phyloP scores from a whole-genome alignment of 345 rosid genomes.

The Camelina sativa region DNA sequence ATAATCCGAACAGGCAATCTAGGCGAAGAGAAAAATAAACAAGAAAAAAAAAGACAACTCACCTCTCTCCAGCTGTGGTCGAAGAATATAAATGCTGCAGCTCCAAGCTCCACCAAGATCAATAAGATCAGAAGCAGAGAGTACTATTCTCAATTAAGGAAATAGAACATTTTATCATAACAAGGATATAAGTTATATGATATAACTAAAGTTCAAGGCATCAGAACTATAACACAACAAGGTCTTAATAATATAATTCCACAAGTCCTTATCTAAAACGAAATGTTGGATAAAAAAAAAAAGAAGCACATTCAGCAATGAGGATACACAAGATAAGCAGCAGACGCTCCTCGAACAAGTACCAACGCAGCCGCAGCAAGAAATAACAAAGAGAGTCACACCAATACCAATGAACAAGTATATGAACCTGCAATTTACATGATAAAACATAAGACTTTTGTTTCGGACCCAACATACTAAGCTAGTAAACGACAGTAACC shows the following conservation, averaged over 20 bases:
- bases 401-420: slow-evolving; percentile 89
- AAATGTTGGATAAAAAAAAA: not conserved
- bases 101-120: slow-evolving; percentile 90
- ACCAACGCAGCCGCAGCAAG: slow-evolving; percentile 94
- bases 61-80: slow-evolving; percentile 91
- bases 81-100: slow-evolving; percentile 88
- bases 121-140: slow-evolving; percentile 71
- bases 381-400: slow-evolving; percentile 73
- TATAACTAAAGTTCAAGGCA: not conserved
- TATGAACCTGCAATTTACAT: slow-evolving; percentile 77
- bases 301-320: slow-evolving; percentile 5
- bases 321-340: slow-evolving; percentile 98
- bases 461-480: not conserved
- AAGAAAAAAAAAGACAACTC: slow-evolving; percentile 36
- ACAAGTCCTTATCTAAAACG: not conserved
- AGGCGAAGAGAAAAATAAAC: not conserved
- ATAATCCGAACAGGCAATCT: not conserved
- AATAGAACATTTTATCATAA: slow-evolving; percentile 35
- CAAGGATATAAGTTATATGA: not conserved
- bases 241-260: not conserved
- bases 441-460: not conserved
- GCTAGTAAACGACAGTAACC: not conserved
- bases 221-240: not conserved
- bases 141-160: slow-evolving; percentile 80
- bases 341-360: slow-evolving; percentile 79